Percentiles rank a stretch among this genome's conserved stretches.
These are phyloP conservation scores for Paramyrothecium roridum DNA, from an alignment of 2,329 filamentous ascomycete species.

Conservation along the genomic window DNA sequence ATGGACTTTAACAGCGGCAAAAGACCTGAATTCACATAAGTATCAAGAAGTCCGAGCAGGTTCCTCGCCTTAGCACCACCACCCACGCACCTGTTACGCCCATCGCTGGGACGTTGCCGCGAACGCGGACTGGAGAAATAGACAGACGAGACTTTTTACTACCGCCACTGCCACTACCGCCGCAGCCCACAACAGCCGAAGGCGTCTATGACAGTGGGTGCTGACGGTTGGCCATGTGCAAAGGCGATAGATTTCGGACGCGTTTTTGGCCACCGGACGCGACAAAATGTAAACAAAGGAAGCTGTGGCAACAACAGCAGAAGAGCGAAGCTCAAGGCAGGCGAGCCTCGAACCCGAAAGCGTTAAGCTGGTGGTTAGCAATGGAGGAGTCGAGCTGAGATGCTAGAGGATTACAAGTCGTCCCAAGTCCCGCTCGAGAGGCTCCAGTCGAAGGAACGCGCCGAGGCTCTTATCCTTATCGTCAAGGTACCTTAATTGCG, in stretches of 20 bases:
- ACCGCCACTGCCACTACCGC: neutral
- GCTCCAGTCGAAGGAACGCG: no score
- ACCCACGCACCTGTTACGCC: conserved; percentile 17
- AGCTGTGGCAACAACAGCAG: neutral
- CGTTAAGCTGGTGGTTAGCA: neutral
- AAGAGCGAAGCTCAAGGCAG: neutral
- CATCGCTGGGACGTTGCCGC: neutral
- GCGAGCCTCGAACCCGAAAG: neutral
- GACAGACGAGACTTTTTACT: no score
- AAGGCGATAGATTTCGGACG: neutral
- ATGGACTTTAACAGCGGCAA: conserved; percentile 94
- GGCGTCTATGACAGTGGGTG: neutral
- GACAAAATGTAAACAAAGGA: neutral
- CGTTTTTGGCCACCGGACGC: neutral
- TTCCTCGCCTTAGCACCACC: neutral
- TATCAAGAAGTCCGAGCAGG: neutral
- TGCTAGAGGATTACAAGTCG: neutral
- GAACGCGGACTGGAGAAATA: neutral
- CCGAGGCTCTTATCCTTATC: no score
- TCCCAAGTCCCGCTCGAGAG: neutral
- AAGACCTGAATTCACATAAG: conserved; percentile 57
- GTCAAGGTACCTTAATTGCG: no score
- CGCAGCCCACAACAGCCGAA: neutral
- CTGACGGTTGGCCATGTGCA: neutral
- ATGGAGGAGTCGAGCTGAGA: neutral